phyloP scores from a whole-genome alignment of 306 rosid genomes.

The Trichosanthes cucumerina region DNA sequence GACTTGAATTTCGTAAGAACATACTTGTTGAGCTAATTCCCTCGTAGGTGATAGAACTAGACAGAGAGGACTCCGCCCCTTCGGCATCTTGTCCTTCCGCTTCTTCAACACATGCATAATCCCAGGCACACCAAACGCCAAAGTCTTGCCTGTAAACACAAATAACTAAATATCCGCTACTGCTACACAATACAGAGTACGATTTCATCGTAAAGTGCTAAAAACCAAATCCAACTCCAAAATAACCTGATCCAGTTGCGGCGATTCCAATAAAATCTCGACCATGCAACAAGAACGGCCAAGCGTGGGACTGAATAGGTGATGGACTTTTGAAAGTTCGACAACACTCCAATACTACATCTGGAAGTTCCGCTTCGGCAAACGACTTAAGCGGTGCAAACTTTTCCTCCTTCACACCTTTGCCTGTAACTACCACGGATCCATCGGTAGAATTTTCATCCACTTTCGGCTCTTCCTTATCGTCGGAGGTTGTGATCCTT shows the following conservation, averaged over 20 bases:
- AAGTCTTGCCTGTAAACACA: constrained; percentile 56
- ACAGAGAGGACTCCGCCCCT: constrained; percentile 76
- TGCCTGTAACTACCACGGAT: constrained; percentile 58
- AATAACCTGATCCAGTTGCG: constrained; percentile 84
- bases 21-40: constrained; percentile 94
- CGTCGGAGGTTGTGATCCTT: constrained; percentile 5
- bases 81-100: constrained; percentile 43
- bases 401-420: constrained; percentile 35
- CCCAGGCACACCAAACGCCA: constrained; percentile 88
- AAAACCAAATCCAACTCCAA: background rate
- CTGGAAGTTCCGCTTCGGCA: constrained; percentile 49
- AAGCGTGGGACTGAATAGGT: constrained; percentile 78
- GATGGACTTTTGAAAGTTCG: constrained; percentile 69
- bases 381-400: constrained; percentile 45
- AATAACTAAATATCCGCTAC: background rate
- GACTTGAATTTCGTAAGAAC: constrained; percentile 9
- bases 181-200: background rate
- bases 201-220: background rate
- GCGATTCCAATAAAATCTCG: constrained; percentile 96
- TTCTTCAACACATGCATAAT: constrained; percentile 64
- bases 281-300: constrained; percentile 84
- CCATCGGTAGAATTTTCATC: constrained; percentile 26
- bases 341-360: constrained; percentile 67
- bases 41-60: constrained; percentile 89
- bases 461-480: constrained; percentile 11